phyloP scores from a whole-genome alignment of 208 protist genomes.

The Crithidia brevicula region DNA sequence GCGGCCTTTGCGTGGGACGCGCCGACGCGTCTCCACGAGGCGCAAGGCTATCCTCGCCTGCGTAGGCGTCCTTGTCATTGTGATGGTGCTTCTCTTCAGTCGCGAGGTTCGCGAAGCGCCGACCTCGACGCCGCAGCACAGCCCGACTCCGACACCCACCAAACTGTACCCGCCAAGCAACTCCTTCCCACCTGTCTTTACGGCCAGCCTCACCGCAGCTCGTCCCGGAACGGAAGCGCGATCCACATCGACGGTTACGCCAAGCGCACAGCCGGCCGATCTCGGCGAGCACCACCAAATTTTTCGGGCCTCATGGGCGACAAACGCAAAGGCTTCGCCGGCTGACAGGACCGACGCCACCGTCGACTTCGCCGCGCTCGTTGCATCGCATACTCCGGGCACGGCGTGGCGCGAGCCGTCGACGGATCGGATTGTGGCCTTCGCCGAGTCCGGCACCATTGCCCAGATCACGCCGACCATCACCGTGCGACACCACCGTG shows the following conservation, averaged over 20 bases:
- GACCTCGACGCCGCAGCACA: neutral
- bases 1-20: constrained; percentile 1
- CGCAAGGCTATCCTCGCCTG: neutral
- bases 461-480: constrained; percentile 13
- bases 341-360: neutral
- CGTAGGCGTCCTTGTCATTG: neutral
- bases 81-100: neutral
- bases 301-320: too few species aligned
- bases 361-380: neutral
- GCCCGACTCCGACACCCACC: too few species aligned
- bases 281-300: too few species aligned
- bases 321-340: neutral
- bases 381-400: neutral
- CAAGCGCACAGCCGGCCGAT: too few species aligned
- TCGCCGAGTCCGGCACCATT: neutral
- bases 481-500: neutral
- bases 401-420: constrained; percentile 12
- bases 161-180: too few species aligned
- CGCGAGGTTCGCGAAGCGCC: neutral
- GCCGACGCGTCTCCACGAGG: neutral
- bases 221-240: too few species aligned
- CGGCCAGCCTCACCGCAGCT: too few species aligned
- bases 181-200: too few species aligned
- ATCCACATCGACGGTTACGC: too few species aligned
- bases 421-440: neutral